phyloP scores from a whole-genome alignment of 441 rosid genomes.

The Pelargonium myrrhifolium region DNA sequence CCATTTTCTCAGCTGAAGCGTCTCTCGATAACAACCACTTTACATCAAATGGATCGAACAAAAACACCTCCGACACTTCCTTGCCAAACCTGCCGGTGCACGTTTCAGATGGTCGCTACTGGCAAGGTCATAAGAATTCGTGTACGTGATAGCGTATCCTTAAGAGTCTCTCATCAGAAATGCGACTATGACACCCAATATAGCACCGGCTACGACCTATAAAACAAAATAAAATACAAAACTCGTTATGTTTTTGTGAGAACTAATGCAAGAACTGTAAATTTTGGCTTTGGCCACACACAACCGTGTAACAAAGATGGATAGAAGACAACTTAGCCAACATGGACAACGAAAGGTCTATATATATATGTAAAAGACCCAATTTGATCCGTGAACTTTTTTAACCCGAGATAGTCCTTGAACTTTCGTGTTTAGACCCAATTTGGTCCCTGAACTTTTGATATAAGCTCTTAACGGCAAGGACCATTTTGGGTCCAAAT shows the following conservation, averaged over 20 bases:
- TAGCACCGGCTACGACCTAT: conserved; percentile 78
- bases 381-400: too few relatives aligned
- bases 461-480: too few relatives aligned
- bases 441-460: too few relatives aligned
- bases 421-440: too few relatives aligned
- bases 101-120: not conserved
- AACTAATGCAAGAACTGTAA: not conserved
- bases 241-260: not conserved
- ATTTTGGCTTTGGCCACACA: not conserved
- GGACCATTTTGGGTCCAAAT: too few relatives aligned
- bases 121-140: not conserved
- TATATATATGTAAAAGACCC: too few relatives aligned
- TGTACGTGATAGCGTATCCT: not conserved
- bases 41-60: not conserved
- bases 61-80: not conserved
- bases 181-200: conserved; percentile 65
- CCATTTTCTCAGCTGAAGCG: not conserved
- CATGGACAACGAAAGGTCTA: too few relatives aligned
- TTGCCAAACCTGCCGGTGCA: not conserved
- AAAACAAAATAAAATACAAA: conserved; percentile 13
- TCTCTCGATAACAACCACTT: not conserved
- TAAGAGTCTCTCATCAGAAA: conserved; percentile 50
- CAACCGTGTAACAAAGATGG: not conserved
- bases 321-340: too few relatives aligned
- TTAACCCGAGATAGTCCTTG: too few relatives aligned